Base-by-base conservation (phyloP, 495 filamentous ascomycete genomes). In the Lasiosphaeria hispida region DNA sequence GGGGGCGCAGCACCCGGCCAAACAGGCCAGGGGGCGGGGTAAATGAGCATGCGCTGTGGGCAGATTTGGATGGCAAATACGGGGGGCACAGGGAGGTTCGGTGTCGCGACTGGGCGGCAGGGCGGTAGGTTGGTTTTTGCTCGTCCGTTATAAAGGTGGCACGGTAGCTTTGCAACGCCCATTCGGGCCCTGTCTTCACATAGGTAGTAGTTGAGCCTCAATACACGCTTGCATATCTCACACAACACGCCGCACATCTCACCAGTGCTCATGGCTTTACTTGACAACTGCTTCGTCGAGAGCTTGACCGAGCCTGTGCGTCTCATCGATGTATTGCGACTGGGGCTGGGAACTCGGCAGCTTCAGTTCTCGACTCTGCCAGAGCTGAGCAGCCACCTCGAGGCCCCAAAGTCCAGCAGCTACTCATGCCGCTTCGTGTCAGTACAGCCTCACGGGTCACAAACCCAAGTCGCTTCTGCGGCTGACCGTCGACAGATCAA, bases 381-480 rank as follows among this genome's bases (percentile, higher is more conserved):
- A 0, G 63, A 65, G 48, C 55, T 68, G 19, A 53, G 57, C 19
- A 53, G 14, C 14, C 39, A 19, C 17, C 19, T 68, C 15, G 39
- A 57, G 7, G n/a, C 13, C 23, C 15, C 41, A 17, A 35, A 48
- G 14, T 30, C 41, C 30, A 53, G 33, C 42, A 41, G 59, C 23
- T 68, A 61, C 45, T 58, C 48, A 9, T 63, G 69, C 39, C 67
- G 70, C 38, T 58, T 68, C 19, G 61, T 76, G 72, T 75, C 51
- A 39, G 72, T 63, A 8, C 51, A 30, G 67, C 62, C 7, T 48
- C 48, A 19, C 39, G 15, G 44, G 35, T 53, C 35, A 19, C 10
- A 9, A 14, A 19, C 14, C 19, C 23, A 30, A 30, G 23, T 30
- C 23, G 23, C 23, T 15, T 36, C 58, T 10, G 10, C 52, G 13